Evolutionary conservation across 1,284 basidiomycete genomes (phyloP), one percentile per base, ranked within the genome.

Genomic region (Inonotus hispidus): DNA sequence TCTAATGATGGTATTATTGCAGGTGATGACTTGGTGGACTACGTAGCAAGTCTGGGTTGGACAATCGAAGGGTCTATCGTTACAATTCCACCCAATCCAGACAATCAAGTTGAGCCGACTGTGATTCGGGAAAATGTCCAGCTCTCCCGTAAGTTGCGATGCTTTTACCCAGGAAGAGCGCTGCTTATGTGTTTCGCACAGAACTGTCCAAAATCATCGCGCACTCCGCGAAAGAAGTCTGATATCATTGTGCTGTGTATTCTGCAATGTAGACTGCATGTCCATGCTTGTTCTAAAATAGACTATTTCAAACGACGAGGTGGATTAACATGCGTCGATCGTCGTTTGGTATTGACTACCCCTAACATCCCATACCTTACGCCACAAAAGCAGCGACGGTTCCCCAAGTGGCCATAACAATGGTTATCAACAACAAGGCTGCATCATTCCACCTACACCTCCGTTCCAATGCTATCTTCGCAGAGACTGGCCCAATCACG

Each of bases 91-190:
- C 82, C 86, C 55, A 95, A 95, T 73, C 90, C 89, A n/a, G 92
- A 95, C 74, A 98, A 97, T 75, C 90, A 94, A 70, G 93, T 97
- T 69, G 92, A 94, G 73, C 92, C 94, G 0, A 92, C 92, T n/a
- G 84, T 96, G 45, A 90, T 96, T 49, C 91, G 93, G 74, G 95
- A 97, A 78, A 87, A 82, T 68, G 90, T 97, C 66, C 89, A 90
- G 72, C 79, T 97, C 61, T 86, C 87, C 66, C 95, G 93, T 95
- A 75, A 72, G 92, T 84, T 45, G 27, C 59, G 56, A 37, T 45
- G 11, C 55, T n/a, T 46, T 29, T 19, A 50, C 50, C 3, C 14
- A 29, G 56, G 29, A 23, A 56, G 55, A 2, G 59, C 55, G 56
- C 53, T 11, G 45, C 32, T 69, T 56, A 68, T 52, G 10, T 11